Base-by-base conservation (phyloP, 441 rosid genomes). In the Kokia cookei region DNA sequence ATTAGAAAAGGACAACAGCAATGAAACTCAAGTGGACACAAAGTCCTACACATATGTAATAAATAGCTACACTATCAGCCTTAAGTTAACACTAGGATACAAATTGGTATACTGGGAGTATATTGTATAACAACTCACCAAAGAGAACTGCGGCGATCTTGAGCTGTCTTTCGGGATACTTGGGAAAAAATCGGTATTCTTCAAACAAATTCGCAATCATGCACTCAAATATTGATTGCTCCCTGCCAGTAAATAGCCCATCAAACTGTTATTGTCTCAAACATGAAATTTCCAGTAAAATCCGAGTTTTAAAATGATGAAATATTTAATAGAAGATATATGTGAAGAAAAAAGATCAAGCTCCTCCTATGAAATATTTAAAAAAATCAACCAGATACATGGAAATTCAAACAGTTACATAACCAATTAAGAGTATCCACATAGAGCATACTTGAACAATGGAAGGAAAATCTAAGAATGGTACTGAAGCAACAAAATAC, bases 141-240 rank as follows among this genome's bases (percentile, higher is more conserved):
- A 96, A 90, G 64, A 96, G 96, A 75, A 94, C 82, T 58, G 99
- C 96, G 62, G 99, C 97, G 73, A 91, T 90, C 86, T 84, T 94
- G 58, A 96, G 93, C 82, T 96, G 97, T 82, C 90, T 88, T 83
- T 96, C 99, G 3, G 99, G 98, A 87, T 94, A 96, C 82, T 91
- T 93, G 58, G 94, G 97, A 69, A 96, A 96, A 83, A 93, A 96
- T n/a, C 85, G 91, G 83, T 94, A 94, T 74, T 96, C 99, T 85
- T 96, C 99, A 58, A 96, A 94, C 35, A 96, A 88, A 86, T 94
- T 94, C 37, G 82, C 97, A 84, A 96, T 93, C 98, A 94, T 94
- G 88, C 98, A 96, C 48, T 93, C 98, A 84, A 88, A 94, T 83
- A 96, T 96, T 40, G 71, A 79, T 57, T 89, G 90, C 77, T 96